Evolutionary conservation across 768 basidiomycete species (phyloP), one percentile per base, ranked within the genome.

Genomic region (Mycena leptocephala): DNA sequence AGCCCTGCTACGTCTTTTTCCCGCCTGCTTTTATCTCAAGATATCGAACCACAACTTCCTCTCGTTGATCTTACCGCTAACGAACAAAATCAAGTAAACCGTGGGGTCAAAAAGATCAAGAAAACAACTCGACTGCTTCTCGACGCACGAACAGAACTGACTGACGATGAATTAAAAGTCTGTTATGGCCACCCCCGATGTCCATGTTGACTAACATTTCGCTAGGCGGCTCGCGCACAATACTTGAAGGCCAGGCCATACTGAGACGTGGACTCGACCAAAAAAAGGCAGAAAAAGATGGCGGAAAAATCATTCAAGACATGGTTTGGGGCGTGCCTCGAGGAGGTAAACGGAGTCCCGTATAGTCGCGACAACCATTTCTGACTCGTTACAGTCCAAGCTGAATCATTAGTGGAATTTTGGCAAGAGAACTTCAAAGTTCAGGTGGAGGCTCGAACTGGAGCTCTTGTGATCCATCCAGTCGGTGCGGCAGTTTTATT

Each of bases 161-260:
- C 95, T 6, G 95, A 96, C 73, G 93, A 95, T 5, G 95, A 97
- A 84, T 86, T 97, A 55, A 94, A 93, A 87, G 96, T 71, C 28
- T 53, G 64, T 92, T 71, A 75, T 82, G 32, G 32, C 53, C 24
- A 41, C 58, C 55, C 33, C 58, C 58, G 62, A 26, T 32, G 35
- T 24, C 24, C 35, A n/a, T 48, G 37, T 65, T 41, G 16, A 14
- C 62, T 58, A 63, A 74, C 48, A 41, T 43, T 55, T 61, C 48
- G 18, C 62, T 64, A 95, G 93, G 83, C 87, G 72, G 92, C 94
- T 30, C 90, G 95, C 33, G 86, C 90, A 41, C 88, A 92, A 75
- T 96, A 97, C 81, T 80, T 95, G 20, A 86, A 79, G 90, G 87
- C 28, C 96, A 96, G 81, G 85, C 87, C 30, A 73, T 76, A 1